Percentiles rank a stretch among this genome's conserved stretches.
Evolutionary conservation across 2,329 filamentous ascomycete genomes (phyloP).

Genomic region (Apiospora rasikravindrae): DNA sequence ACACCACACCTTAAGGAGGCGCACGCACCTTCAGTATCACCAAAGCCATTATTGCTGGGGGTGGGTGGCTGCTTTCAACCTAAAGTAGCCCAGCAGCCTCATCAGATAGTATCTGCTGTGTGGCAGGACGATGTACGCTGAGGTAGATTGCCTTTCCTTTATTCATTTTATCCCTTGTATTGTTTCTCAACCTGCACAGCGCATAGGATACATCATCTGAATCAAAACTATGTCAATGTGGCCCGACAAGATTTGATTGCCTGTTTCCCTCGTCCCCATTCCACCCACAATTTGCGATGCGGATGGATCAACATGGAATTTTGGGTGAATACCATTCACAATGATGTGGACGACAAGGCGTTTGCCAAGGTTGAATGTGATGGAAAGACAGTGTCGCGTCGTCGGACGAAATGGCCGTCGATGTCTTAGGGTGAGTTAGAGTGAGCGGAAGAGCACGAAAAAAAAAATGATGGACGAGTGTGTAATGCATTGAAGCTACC

Average conservation of each 20-base stretch:
- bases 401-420: neutral
- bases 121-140: neutral
- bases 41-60: neutral
- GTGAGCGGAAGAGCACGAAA: neutral
- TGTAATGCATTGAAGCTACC: neutral
- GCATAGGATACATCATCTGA: neutral
- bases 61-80: neutral
- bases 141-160: neutral
- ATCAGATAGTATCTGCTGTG: slow-evolving; percentile 1
- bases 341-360: neutral
- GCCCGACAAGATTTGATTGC: slow-evolving; percentile 15
- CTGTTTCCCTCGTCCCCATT: neutral
- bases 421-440: neutral
- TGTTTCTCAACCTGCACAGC: neutral
- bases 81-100: neutral
- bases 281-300: neutral
- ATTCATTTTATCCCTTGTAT: neutral
- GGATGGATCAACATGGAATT: neutral
- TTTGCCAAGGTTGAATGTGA: neutral
- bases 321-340: neutral
- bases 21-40: neutral
- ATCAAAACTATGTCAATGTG: slow-evolving; percentile 9
- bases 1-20: neutral
- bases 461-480: neutral
- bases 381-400: slow-evolving; percentile 9